Conservation (phyloP, 1,284 basidiomycete genomes). For the Cutaneotrichosporon cyanovorans region DNA sequence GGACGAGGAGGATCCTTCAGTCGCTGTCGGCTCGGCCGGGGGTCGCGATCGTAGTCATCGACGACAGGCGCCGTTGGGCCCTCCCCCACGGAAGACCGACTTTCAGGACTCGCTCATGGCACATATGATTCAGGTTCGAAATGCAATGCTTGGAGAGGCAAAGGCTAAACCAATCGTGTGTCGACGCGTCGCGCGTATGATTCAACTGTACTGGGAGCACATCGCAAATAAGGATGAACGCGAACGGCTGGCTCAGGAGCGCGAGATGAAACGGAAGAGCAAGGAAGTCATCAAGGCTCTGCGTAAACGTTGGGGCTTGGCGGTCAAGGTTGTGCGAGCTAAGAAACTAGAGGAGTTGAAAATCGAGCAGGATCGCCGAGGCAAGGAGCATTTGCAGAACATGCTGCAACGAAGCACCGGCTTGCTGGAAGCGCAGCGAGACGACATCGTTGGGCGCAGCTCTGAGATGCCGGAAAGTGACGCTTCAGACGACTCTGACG, state of each 20-base stretch:
- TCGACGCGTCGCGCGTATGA: conserved; percentile 57
- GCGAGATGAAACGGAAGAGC: conserved; percentile 59
- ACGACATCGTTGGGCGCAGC: conserved; percentile 53
- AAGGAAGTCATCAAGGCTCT: conserved; percentile 61
- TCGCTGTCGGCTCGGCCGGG: no score
- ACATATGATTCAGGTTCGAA: conserved; percentile 44
- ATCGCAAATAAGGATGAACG: conserved; percentile 57
- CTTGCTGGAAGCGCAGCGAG: conserved; percentile 74
- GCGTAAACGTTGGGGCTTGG: conserved; percentile 69
- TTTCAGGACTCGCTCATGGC: conserved; percentile 43
- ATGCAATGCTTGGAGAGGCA: conserved; percentile 42
- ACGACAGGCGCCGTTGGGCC: conserved; percentile 10
- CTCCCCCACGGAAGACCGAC: conserved; percentile 34
- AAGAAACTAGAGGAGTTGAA: conserved; percentile 54
- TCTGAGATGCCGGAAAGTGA: conserved; percentile 21
- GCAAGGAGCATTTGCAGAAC: conserved; percentile 78
- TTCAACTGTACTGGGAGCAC: conserved; percentile 72
- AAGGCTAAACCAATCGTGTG: conserved; percentile 41
- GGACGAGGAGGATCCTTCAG: conserved; percentile 42
- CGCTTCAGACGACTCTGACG: conserved; percentile 13
- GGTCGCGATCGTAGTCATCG: conserved; percentile 11
- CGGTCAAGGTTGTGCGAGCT: conserved; percentile 73
- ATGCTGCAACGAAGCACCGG: conserved; percentile 84
- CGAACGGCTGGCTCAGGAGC: conserved; percentile 59
- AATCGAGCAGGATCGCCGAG: conserved; percentile 59